Evolutionary conservation across 2,329 filamentous ascomycete genomes (phyloP).

Genomic region (Apiospora pterosperma): DNA sequence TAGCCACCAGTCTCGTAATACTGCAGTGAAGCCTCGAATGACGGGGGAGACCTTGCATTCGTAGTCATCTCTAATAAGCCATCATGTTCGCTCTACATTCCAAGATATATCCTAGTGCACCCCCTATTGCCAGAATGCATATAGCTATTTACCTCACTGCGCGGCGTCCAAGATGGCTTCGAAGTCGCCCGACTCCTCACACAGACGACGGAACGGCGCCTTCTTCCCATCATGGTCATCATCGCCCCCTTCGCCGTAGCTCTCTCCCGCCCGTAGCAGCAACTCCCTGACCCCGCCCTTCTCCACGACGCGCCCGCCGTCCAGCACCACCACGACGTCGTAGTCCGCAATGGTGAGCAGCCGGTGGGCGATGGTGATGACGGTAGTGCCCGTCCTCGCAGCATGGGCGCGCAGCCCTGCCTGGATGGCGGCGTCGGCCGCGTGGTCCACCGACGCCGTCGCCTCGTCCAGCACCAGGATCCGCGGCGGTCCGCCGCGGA

Average conservation of each 20-base stretch:
- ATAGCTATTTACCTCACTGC: neutral
- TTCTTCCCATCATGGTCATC: neutral
- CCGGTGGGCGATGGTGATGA: slow-evolving; percentile 10
- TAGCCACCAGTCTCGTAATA: slow-evolving; percentile 1
- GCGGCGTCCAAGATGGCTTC: neutral
- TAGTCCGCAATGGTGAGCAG: neutral
- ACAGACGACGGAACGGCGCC: neutral
- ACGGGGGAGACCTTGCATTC: neutral
- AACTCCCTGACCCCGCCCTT: neutral
- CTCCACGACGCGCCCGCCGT: neutral
- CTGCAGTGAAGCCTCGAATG: neutral
- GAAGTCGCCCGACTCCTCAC: neutral
- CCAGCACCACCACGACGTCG: slow-evolving; percentile 1
- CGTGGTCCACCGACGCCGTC: neutral
- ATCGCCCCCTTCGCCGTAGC: too few species aligned
- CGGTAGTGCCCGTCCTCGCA: slow-evolving; percentile 8
- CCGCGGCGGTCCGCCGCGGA: neutral
- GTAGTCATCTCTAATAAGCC: too few species aligned
- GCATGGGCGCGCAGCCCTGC: neutral
- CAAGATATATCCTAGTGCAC: too few species aligned
- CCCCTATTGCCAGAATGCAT: neutral
- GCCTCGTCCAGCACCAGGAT: neutral
- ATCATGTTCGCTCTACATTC: neutral
- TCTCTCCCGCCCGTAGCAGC: neutral
- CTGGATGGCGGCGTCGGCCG: neutral